These are phyloP conservation scores for Rauvolfia tetraphylla DNA, from an alignment of 257 asterid genomes.

Conservation along the genomic window DNA sequence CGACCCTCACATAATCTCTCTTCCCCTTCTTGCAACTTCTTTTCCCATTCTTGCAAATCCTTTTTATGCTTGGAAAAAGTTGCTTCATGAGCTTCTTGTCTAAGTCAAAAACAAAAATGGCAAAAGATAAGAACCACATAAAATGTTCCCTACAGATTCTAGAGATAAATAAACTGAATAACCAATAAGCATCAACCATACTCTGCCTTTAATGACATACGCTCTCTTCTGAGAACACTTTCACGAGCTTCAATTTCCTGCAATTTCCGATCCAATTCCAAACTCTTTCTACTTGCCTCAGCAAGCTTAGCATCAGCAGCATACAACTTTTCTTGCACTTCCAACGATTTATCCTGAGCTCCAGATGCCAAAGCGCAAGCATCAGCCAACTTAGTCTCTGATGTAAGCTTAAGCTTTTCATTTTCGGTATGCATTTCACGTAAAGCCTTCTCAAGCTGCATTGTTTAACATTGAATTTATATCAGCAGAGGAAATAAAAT, in stretches of 20 bases:
- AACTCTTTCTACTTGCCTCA: conserved; percentile 65
- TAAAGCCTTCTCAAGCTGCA: conserved; percentile 73
- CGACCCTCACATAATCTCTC: conserved; percentile 65
- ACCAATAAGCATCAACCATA: conserved; percentile 32
- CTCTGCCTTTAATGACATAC: conserved; percentile 68
- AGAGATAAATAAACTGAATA: background rate
- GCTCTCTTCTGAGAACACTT: conserved; percentile 68
- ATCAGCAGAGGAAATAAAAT: conserved; percentile 9
- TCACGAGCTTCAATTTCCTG: conserved; percentile 77
- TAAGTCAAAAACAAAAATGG: conserved; percentile 20
- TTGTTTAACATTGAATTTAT: conserved; percentile 1
- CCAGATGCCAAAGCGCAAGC: conserved; percentile 62
- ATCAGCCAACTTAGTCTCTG: conserved; percentile 60
- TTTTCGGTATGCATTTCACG: conserved; percentile 47
- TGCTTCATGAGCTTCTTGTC: conserved; percentile 74
- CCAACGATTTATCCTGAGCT: conserved; percentile 54
- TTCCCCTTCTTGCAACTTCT: conserved; percentile 81
- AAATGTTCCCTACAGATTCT: background rate
- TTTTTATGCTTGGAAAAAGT: conserved; percentile 54
- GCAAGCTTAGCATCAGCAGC: conserved; percentile 84
- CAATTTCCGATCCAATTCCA: conserved; percentile 75
- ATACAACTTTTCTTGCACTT: conserved; percentile 62
- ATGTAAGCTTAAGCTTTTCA: conserved; percentile 48
- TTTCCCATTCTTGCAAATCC: conserved; percentile 70
- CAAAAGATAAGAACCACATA: conserved; percentile 8